Percentiles rank a stretch among this genome's conserved stretches.
Conservation (phyloP, 1,284 basidiomycete genomes). For the Papiliotrema nemorosa region DNA sequence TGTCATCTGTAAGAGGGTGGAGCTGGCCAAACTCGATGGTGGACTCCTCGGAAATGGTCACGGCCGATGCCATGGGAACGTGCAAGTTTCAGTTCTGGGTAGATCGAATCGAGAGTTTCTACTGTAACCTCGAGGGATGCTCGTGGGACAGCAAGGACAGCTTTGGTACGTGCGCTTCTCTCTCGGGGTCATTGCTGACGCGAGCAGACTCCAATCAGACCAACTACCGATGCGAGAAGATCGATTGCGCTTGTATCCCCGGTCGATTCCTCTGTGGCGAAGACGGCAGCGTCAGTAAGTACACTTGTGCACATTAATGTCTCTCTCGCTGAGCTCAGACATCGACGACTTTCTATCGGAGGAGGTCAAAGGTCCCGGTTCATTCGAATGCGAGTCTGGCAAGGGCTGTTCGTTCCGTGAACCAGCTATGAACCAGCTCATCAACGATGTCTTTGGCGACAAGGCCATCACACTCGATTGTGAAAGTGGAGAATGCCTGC, state of each 20-base stretch:
- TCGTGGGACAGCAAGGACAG: slow-evolving; percentile 41
- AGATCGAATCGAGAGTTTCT: slow-evolving; percentile 88
- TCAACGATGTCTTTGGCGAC: slow-evolving; percentile 91
- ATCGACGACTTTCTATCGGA: slow-evolving; percentile 89
- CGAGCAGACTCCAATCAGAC: slow-evolving; percentile 63
- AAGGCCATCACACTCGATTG: slow-evolving; percentile 82
- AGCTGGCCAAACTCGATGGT: slow-evolving; percentile 18
- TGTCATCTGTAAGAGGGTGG: neutral
- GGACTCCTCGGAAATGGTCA: slow-evolving; percentile 10
- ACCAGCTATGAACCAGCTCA: slow-evolving; percentile 92
- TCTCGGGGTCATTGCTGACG: neutral
- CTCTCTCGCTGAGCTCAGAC: slow-evolving; percentile 54
- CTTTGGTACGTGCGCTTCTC: slow-evolving; percentile 15
- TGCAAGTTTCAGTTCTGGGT: slow-evolving; percentile 99
- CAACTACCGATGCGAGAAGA: slow-evolving; percentile 71
- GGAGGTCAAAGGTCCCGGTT: slow-evolving; percentile 85
- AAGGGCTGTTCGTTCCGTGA: slow-evolving; percentile 82
- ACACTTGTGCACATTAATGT: neutral
- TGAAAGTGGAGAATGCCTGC: slow-evolving; percentile 86
- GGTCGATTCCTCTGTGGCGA: slow-evolving; percentile 93
- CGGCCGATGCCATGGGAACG: slow-evolving; percentile 44
- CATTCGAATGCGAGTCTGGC: slow-evolving; percentile 75
- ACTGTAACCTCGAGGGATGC: slow-evolving; percentile 70
- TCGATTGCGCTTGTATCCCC: slow-evolving; percentile 87
- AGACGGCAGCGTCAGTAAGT: slow-evolving; percentile 84